Evolutionary conservation across 163 green algal genomes (phyloP).

Genomic region (Prototheca stagnorum): DNA sequence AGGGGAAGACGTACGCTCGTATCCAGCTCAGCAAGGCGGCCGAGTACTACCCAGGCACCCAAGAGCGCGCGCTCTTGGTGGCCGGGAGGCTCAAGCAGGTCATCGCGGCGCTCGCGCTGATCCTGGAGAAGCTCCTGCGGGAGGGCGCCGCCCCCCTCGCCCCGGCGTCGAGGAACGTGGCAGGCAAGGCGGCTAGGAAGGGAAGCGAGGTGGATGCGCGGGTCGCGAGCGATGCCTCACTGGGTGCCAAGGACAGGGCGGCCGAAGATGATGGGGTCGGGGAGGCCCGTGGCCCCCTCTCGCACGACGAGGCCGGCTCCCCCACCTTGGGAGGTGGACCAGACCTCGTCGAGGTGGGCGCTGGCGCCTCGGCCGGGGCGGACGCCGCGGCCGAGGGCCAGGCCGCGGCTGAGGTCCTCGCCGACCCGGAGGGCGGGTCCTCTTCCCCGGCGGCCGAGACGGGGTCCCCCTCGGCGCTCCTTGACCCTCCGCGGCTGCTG

Average conservation of each 20-base stretch:
- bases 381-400: too few species aligned
- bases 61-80: conserved; percentile 52
- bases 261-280: not conserved
- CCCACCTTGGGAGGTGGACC: too few species aligned
- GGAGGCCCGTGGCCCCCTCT: not conserved
- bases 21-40: conserved; percentile 55
- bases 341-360: too few species aligned
- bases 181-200: too few species aligned
- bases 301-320: not conserved
- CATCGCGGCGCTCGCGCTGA: conserved; percentile 51
- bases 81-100: conserved; percentile 44
- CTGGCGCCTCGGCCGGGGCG: too few species aligned
- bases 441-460: not conserved
- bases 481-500: not conserved
- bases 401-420: too few species aligned
- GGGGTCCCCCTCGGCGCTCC: not conserved
- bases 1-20: conserved; percentile 35
- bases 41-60: conserved; percentile 68
- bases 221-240: not conserved
- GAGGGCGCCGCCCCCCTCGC: conserved; percentile 15
- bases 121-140: conserved; percentile 45
- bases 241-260: not conserved
- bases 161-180: not conserved
- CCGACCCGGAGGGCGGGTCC: too few species aligned
- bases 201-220: too few species aligned